Conservation (phyloP, 176 grass and related monocot species). For the Avena sativa region DNA sequence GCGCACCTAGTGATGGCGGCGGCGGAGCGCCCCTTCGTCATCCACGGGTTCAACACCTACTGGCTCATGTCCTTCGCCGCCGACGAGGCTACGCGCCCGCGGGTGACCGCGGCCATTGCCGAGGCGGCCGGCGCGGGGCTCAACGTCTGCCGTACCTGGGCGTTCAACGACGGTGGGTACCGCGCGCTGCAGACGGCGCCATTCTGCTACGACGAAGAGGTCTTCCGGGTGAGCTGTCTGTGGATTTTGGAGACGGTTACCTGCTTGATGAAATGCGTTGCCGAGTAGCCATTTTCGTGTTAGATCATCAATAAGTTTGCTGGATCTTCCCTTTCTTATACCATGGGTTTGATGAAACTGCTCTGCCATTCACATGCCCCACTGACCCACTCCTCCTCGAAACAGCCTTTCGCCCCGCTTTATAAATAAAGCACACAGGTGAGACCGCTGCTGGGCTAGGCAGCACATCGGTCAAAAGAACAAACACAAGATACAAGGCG, state of each 20-base stretch:
- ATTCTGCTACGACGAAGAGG: constrained; percentile 61
- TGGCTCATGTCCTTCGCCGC: constrained; percentile 85
- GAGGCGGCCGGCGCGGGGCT: constrained; percentile 57
- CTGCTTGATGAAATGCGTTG: constrained; percentile 40
- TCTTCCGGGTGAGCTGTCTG: constrained; percentile 55
- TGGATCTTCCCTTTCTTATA: neutral
- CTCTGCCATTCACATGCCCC: neutral
- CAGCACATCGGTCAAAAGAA: too few relatives aligned
- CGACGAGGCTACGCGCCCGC: constrained; percentile 51
- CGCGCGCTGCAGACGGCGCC: constrained; percentile 71
- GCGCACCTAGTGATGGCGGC: constrained; percentile 49
- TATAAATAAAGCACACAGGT: too few relatives aligned
- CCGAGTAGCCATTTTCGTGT: neutral
- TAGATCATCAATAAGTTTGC: neutral
- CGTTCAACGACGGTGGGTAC: constrained; percentile 76
- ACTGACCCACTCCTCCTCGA: neutral
- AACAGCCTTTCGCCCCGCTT: too few relatives aligned
- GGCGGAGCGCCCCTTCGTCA: constrained; percentile 55
- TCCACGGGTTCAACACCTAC: constrained; percentile 88
- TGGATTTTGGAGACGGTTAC: neutral
- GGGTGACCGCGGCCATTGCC: constrained; percentile 50
- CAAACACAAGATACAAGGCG: too few relatives aligned
- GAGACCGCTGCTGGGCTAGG: too few relatives aligned
- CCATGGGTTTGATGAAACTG: neutral
- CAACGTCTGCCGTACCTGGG: constrained; percentile 89